A percentile compares a stretch with the other conserved stretches of the same genome.
Conservation (phyloP, 2,329 filamentous ascomycete species). For the Calonectria crousiana region DNA sequence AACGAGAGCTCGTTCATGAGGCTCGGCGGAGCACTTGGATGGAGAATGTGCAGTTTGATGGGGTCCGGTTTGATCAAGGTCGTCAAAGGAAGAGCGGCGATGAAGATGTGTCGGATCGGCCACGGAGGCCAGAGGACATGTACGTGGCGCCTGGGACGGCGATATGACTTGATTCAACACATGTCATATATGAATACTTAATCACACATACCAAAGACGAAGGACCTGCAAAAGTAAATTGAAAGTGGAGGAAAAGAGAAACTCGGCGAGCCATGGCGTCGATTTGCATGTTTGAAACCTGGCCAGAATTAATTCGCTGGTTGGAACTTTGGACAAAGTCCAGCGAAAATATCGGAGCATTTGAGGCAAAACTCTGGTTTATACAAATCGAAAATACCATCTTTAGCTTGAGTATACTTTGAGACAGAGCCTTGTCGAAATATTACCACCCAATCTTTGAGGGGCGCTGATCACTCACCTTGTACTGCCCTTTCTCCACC, state of each 20-base stretch:
- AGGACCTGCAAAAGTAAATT: background rate
- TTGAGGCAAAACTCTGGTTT: background rate
- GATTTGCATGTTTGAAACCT: conserved; percentile 8
- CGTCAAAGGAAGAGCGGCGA: background rate
- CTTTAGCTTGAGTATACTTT: conserved; percentile 11
- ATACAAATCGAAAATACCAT: conserved; percentile 5
- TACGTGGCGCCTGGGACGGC: conserved; percentile 25
- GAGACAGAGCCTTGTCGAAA: background rate
- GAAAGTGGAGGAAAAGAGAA: background rate
- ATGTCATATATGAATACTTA: background rate
- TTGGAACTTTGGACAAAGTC: conserved; percentile 10
- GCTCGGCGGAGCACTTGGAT: background rate
- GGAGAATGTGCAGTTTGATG: conserved; percentile 17
- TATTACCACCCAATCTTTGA: background rate
- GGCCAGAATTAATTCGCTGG: background rate
- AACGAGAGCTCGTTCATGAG: background rate
- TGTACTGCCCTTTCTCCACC: background rate
- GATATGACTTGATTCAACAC: conserved; percentile 18
- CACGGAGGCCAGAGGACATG: conserved; percentile 10
- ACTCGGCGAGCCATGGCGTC: conserved; percentile 10
- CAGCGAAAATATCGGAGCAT: conserved; percentile 6
- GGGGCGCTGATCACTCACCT: background rate
- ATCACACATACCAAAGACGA: conserved; percentile 4
- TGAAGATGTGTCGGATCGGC: background rate
- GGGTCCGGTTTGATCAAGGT: conserved; percentile 13